Evolutionary conservation across 2,329 filamentous ascomycete genomes (phyloP).

Genomic region (Tolypocladium amazonense): DNA sequence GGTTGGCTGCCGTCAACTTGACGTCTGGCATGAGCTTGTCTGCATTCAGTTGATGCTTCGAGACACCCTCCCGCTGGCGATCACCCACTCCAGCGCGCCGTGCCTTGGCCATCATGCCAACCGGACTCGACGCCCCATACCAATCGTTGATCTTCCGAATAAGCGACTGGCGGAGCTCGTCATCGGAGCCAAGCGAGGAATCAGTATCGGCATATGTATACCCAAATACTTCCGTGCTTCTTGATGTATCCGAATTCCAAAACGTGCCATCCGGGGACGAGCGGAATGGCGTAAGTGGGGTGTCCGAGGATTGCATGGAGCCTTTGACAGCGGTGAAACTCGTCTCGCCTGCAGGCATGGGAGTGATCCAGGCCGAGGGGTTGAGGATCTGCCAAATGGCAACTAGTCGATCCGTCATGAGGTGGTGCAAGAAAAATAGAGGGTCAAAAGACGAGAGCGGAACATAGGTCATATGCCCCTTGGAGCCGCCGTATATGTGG

Average conservation of each 20-base stretch:
- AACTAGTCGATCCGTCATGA: slow-evolving; percentile 64
- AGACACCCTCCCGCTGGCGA: background rate
- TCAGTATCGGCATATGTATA: slow-evolving; percentile 63
- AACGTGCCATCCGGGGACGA: slow-evolving; percentile 44
- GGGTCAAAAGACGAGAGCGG: slow-evolving; percentile 71
- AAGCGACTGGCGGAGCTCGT: slow-evolving; percentile 20
- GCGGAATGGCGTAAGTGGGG: slow-evolving; percentile 58
- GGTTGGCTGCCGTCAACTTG: slow-evolving; percentile 12
- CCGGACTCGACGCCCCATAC: slow-evolving; percentile 22
- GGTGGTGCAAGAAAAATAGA: slow-evolving; percentile 67
- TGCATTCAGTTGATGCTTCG: background rate
- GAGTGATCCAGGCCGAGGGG: slow-evolving; percentile 53
- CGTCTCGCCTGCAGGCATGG: slow-evolving; percentile 40
- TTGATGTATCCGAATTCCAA: slow-evolving; percentile 56
- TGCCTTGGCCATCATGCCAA: slow-evolving; percentile 8
- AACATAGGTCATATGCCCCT: slow-evolving; percentile 60
- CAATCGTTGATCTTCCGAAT: slow-evolving; percentile 41
- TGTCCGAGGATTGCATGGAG: slow-evolving; percentile 41
- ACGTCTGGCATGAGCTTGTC: slow-evolving; percentile 12
- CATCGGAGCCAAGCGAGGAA: slow-evolving; percentile 10
- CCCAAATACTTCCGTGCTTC: slow-evolving; percentile 51
- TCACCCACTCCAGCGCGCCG: background rate
- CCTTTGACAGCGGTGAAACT: slow-evolving; percentile 52
- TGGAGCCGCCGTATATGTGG: slow-evolving; percentile 46
- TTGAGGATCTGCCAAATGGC: slow-evolving; percentile 70